A percentile compares a stretch with the other conserved stretches of the same genome.
These are phyloP conservation scores for Thermothielavioides terrestris DNA, from an alignment of 495 filamentous ascomycete genomes.

Conservation along the genomic window DNA sequence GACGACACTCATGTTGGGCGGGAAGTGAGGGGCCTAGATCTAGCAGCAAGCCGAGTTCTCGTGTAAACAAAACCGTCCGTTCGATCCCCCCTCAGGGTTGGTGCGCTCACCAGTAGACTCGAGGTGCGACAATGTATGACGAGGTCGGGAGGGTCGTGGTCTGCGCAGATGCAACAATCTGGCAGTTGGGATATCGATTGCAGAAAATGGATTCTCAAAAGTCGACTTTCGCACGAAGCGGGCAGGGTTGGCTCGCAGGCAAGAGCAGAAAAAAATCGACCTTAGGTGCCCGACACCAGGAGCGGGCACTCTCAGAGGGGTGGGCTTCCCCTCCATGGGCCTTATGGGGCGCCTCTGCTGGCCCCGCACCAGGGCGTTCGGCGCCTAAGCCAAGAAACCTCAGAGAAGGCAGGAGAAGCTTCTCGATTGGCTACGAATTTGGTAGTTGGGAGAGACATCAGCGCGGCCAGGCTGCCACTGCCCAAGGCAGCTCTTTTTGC, in stretches of 20 bases:
- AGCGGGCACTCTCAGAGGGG: neutral
- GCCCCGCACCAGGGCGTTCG: constrained; percentile 22
- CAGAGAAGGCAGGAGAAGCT: constrained; percentile 26
- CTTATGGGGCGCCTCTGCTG: constrained; percentile 12
- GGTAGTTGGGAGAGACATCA: neutral
- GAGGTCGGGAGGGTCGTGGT: neutral
- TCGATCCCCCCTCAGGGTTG: neutral
- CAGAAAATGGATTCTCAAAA: constrained; percentile 5
- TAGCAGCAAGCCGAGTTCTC: neutral
- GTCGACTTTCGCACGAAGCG: neutral
- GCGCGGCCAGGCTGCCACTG: neutral
- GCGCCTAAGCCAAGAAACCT: constrained; percentile 14
- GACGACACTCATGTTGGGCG: constrained; percentile 43
- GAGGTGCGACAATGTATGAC: constrained; percentile 1
- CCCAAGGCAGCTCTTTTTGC: no score
- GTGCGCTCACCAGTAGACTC: constrained; percentile 4
- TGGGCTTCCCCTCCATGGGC: constrained; percentile 11
- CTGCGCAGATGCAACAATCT: constrained; percentile 5
- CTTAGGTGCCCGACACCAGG: constrained; percentile 10
- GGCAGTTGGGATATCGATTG: constrained; percentile 5
- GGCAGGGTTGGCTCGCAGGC: constrained; percentile 4
- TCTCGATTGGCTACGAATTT: constrained; percentile 23
- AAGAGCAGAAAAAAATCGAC: constrained; percentile 9
- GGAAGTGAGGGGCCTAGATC: constrained; percentile 18
- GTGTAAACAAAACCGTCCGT: constrained; percentile 23